Conservation (phyloP, 495 filamentous ascomycete species). For the Podospora anserina region DNA sequence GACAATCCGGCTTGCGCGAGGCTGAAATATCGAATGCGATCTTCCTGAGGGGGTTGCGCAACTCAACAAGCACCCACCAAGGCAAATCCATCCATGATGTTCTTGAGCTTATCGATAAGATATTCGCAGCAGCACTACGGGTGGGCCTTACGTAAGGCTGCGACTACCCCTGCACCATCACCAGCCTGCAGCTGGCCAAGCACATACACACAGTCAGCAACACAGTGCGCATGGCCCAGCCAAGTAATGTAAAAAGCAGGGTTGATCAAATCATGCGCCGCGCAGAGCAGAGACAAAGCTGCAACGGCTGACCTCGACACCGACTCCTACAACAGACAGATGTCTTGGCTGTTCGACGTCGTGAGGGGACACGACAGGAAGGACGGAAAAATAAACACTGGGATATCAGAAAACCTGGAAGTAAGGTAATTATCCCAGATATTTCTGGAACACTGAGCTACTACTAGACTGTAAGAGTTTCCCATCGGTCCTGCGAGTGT, state of each 20-base stretch:
- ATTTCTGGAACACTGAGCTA: not conserved
- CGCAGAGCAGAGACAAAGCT: not conserved
- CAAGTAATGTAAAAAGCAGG: not conserved
- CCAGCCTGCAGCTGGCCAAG: no score
- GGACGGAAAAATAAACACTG: no score
- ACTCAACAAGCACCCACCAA: not conserved
- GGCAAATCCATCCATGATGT: not conserved
- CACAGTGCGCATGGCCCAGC: not conserved
- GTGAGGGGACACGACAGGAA: no score
- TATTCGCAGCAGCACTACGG: not conserved
- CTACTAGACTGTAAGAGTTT: not conserved
- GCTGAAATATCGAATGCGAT: constrained; percentile 1
- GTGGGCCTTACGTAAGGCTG: not conserved
- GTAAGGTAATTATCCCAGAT: not conserved
- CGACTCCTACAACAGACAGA: not conserved
- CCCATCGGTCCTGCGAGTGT: not conserved
- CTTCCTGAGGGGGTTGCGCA: not conserved
- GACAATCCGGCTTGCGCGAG: not conserved
- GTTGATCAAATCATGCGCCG: not conserved
- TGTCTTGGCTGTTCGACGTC: not conserved
- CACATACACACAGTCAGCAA: not conserved
- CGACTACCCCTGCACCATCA: not conserved
- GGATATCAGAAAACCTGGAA: not conserved
- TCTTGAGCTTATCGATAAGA: constrained; percentile 1
- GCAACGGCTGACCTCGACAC: not conserved